A percentile compares a stretch with the other conserved stretches of the same genome.
These are phyloP conservation scores for Chrysanthemum lavandulifolium DNA, from an alignment of 129 eudicot species.

Conservation along the genomic window DNA sequence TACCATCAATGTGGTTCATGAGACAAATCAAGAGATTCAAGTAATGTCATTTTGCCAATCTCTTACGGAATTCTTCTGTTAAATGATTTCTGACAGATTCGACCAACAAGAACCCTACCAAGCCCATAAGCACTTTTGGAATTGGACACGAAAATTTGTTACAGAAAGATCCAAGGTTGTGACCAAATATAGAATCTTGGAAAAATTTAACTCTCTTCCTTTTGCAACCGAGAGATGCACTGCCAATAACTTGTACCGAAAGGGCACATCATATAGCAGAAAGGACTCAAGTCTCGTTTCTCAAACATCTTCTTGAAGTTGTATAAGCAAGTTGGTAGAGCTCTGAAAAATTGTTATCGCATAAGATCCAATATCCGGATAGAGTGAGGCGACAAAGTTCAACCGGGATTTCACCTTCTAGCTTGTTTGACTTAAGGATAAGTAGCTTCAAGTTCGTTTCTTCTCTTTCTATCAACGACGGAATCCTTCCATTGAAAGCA, in stretches of 20 bases:
- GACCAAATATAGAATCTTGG: slow-evolving; percentile 15
- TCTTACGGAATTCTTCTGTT: slow-evolving; percentile 33
- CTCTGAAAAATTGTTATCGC: slow-evolving; percentile 34
- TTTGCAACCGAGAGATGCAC: slow-evolving; percentile 33
- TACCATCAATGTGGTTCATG: slow-evolving; percentile 22
- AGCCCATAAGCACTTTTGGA: slow-evolving; percentile 21
- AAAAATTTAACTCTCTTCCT: slow-evolving; percentile 27
- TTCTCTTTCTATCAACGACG: slow-evolving; percentile 16
- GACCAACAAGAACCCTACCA: slow-evolving; percentile 22
- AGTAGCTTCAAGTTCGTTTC: slow-evolving; percentile 29
- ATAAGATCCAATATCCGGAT: slow-evolving; percentile 44
- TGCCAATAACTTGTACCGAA: slow-evolving; percentile 13
- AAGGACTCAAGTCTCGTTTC: background rate
- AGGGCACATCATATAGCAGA: slow-evolving; percentile 21
- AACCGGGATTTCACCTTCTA: slow-evolving; percentile 30
- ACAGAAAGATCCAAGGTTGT: slow-evolving; percentile 43
- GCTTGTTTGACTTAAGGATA: slow-evolving; percentile 33
- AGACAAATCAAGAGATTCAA: slow-evolving; percentile 44
- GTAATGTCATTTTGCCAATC: slow-evolving; percentile 35
- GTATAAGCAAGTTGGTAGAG: slow-evolving; percentile 36
- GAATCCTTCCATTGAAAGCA: slow-evolving; percentile 26
- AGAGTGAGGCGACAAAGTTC: slow-evolving; percentile 35
- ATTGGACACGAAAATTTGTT: slow-evolving; percentile 31
- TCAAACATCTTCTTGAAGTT: slow-evolving; percentile 32
- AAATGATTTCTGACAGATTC: slow-evolving; percentile 37